Conservation (phyloP, 805 yeast genomes). For the Metschnikowia gelsemii region DNA sequence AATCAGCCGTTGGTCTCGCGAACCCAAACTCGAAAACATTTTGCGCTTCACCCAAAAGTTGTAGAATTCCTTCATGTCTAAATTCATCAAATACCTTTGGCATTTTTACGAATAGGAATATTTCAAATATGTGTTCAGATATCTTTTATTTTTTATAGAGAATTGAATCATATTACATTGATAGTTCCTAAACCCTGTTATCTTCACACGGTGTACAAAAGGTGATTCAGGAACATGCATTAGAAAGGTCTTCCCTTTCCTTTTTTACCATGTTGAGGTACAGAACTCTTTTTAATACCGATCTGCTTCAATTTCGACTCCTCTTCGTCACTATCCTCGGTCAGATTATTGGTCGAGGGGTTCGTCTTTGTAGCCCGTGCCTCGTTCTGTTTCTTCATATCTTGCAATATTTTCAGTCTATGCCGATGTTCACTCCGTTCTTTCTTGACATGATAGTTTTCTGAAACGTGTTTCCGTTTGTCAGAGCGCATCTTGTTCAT, state of each 20-base stretch:
- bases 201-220: background rate
- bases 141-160: no score
- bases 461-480: slow-evolving; percentile 18
- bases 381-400: slow-evolving; percentile 8
- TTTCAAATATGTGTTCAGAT: no score
- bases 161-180: background rate
- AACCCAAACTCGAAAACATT: no score
- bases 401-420: slow-evolving; percentile 13
- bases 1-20: background rate
- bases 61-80: no score
- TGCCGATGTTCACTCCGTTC: background rate
- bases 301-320: slow-evolving; percentile 18
- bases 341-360: background rate
- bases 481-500: slow-evolving; percentile 36
- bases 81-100: no score
- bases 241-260: slow-evolving; percentile 19
- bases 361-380: slow-evolving; percentile 1
- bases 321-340: slow-evolving; percentile 19
- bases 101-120: no score
- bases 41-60: no score
- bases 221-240: background rate
- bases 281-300: slow-evolving; percentile 12
- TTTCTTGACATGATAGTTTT: slow-evolving; percentile 5
- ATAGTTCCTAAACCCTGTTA: background rate
- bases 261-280: slow-evolving; percentile 15